Evolutionary conservation across 1,284 basidiomycete genomes (phyloP).

Genomic region (Trichosporon sp.): DNA sequence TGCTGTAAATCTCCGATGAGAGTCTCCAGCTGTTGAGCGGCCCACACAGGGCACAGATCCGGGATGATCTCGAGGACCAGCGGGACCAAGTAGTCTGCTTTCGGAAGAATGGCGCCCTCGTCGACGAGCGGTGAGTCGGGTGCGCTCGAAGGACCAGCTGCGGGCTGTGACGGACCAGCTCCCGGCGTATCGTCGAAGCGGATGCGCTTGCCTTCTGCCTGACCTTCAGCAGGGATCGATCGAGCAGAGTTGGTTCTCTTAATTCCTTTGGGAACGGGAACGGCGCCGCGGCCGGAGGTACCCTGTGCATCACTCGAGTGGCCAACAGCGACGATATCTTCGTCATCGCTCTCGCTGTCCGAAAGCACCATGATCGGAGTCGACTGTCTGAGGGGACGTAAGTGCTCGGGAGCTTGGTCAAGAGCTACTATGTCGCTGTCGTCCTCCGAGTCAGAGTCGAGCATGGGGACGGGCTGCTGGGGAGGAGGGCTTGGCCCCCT

Average conservation of each 20-base stretch:
- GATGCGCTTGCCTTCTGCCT: background rate
- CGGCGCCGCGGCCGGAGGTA: background rate
- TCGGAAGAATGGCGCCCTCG: conserved; percentile 4
- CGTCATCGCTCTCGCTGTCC: conserved; percentile 15
- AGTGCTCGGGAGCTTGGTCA: conserved; percentile 21
- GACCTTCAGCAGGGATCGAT: background rate
- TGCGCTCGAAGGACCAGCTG: conserved; percentile 2
- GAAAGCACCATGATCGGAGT: conserved; percentile 24
- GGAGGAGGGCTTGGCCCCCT: background rate
- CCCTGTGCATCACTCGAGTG: background rate
- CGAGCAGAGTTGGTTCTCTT: background rate
- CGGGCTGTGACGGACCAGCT: background rate
- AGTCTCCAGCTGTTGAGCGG: conserved; percentile 5
- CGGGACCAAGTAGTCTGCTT: conserved; percentile 24
- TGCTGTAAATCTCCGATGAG: conserved; percentile 9
- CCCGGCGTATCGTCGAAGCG: background rate
- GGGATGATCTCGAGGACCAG: conserved; percentile 38
- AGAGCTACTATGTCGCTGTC: conserved; percentile 18
- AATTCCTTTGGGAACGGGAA: too few relatives aligned
- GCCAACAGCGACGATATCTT: background rate
- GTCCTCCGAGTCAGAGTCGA: background rate
- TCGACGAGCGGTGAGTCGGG: background rate
- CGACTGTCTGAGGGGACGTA: conserved; percentile 11
- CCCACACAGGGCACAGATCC: conserved; percentile 32
- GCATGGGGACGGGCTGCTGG: background rate